phyloP scores from a whole-genome alignment of 2,329 filamentous ascomycete species.

The Penicillium sp. region DNA sequence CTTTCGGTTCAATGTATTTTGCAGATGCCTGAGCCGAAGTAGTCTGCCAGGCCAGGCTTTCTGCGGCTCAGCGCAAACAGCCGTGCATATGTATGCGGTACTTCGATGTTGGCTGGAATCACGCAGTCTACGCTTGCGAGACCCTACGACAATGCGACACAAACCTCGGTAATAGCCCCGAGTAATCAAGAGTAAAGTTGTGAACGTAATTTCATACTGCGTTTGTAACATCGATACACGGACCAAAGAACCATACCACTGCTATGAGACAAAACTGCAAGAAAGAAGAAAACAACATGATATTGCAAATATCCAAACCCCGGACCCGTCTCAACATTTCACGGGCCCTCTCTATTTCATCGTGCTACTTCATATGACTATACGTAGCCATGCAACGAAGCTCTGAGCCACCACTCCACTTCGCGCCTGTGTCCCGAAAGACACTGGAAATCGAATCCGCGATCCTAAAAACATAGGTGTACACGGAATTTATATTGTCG shows the following conservation, averaged over 20 bases:
- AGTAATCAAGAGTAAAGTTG: background rate
- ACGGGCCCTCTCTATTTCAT: constrained; percentile 11
- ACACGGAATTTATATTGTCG: constrained; percentile 12
- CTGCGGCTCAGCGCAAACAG: too few relatives aligned
- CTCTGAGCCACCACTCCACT: constrained; percentile 2
- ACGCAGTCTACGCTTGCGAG: too few relatives aligned
- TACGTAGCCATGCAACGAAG: constrained; percentile 14
- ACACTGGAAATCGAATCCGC: constrained; percentile 22
- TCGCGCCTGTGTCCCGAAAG: background rate
- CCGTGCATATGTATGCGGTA: too few relatives aligned
- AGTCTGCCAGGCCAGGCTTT: too few relatives aligned
- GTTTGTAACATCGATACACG: constrained; percentile 9
- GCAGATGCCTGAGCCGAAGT: too few relatives aligned
- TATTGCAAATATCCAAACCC: constrained; percentile 10
- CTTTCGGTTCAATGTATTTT: too few relatives aligned
- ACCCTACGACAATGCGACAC: too few relatives aligned
- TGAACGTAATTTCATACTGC: background rate
- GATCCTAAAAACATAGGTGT: constrained; percentile 9
- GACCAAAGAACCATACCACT: constrained; percentile 1
- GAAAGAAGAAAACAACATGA: constrained; percentile 4
- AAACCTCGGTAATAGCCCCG: too few relatives aligned
- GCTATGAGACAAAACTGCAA: constrained; percentile 3
- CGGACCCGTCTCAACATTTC: constrained; percentile 5
- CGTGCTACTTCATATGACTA: constrained; percentile 9
- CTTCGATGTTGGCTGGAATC: too few relatives aligned